phyloP scores from a whole-genome alignment of 495 filamentous ascomycete species.

The Penicillium coprophilum region DNA sequence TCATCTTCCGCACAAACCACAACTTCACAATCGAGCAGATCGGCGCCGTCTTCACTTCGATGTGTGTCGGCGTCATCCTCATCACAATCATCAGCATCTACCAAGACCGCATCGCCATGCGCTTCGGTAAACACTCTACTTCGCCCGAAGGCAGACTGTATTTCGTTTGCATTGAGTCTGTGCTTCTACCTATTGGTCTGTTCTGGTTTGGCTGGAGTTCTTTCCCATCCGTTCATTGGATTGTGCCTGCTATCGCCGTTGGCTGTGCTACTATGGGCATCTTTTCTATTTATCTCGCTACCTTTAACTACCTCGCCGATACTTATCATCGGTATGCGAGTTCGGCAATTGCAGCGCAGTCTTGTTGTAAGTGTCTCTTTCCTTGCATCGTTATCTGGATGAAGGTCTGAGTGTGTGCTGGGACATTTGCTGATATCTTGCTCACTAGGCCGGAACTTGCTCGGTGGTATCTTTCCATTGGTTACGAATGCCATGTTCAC shows the following conservation, averaged over 20 bases:
- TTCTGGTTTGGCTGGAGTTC: constrained; percentile 84
- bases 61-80: constrained; percentile 65
- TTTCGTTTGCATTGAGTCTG: constrained; percentile 73
- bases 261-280: constrained; percentile 82
- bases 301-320: constrained; percentile 95
- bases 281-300: constrained; percentile 81
- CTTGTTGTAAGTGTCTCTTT: constrained; percentile 55
- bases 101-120: constrained; percentile 58
- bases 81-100: constrained; percentile 73
- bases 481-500: constrained; percentile 70
- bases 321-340: constrained; percentile 82
- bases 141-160: constrained; percentile 80
- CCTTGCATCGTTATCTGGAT: neutral
- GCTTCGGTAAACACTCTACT: constrained; percentile 43
- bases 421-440: constrained; percentile 6
- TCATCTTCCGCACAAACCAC: constrained; percentile 72
- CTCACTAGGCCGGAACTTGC: constrained; percentile 64
- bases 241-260: constrained; percentile 70
- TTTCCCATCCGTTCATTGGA: constrained; percentile 68
- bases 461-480: constrained; percentile 81
- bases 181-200: constrained; percentile 68
- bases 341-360: constrained; percentile 85
- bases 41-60: constrained; percentile 72
- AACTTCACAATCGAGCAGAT: constrained; percentile 65
- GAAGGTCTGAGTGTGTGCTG: neutral